Base-by-base conservation (phyloP, 345 rosid species). In the Aegle marmelos region DNA sequence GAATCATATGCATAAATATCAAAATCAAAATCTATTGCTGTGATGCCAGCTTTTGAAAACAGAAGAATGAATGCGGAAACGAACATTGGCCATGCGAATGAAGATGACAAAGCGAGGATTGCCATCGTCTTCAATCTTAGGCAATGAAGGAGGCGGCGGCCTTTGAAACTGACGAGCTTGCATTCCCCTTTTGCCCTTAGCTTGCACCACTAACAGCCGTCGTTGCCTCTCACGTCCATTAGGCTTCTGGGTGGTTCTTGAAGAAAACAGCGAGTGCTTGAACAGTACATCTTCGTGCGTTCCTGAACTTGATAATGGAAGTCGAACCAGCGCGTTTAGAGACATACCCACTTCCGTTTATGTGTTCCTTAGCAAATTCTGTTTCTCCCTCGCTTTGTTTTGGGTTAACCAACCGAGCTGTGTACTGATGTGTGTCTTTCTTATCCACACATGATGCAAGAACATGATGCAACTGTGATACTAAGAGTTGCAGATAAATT, bases 91-190 rank as follows among this genome's bases (percentile, higher is more conserved):
- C 93, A 86, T 89, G 76, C 97, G 91, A 62, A 95, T 89, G 90
- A 93, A 95, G 89, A 95, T 86, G 73, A 95, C 92, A 78, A 95
- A 95, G 61, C 85, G 86, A 63, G 98, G 99, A 84, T 91, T 92
- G 33, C 99, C 99, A 33, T 95, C 99, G 27, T 95, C 98, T 87
- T 93, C 98, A 87, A 95, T 79, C 86, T 92, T 93, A 78, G 99
- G 99, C 87, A 95, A 78, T 54, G 90, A 71, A 69, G 97, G 98
- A 59, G 89, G 76, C 1, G 89, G 90, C 6, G 90, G 79, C 68
- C 89, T 87, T 79, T 86, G 96, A 81, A 88, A 87, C 88, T 91
- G 99, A 77, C 96, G 96, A 24, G 91, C 80, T 45, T 85, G 87
- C 93, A 90, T 91, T 79, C 97, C 97, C 80, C 82, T 88, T 83